A percentile compares a stretch with the other conserved stretches of the same genome.
Conservation (phyloP, 129 eudicot species). For the Arctium lappa region DNA sequence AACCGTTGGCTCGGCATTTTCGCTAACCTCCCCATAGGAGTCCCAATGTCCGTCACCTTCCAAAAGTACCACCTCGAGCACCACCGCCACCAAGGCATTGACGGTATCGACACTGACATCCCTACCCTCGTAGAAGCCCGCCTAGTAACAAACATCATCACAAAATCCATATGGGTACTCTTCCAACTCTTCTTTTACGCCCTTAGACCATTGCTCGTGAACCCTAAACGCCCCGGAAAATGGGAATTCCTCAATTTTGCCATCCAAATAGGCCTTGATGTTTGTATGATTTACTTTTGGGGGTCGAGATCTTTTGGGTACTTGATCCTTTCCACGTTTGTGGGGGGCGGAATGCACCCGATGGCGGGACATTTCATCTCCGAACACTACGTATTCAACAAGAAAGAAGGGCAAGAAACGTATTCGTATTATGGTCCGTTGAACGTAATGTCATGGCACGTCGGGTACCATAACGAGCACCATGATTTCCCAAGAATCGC, state of each 20-base stretch:
- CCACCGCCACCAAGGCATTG: slow-evolving; percentile 77
- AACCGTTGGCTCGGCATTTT: slow-evolving; percentile 84
- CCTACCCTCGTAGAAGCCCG: slow-evolving; percentile 63
- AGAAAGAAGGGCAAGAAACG: slow-evolving; percentile 57
- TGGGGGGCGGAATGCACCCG: slow-evolving; percentile 71
- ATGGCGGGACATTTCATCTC: slow-evolving; percentile 88
- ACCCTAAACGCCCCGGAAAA: slow-evolving; percentile 77
- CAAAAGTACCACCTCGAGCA: slow-evolving; percentile 89
- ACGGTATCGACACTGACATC: slow-evolving; percentile 73
- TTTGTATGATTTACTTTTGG: slow-evolving; percentile 48
- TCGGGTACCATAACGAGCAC: slow-evolving; percentile 90
- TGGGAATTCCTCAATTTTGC: slow-evolving; percentile 70
- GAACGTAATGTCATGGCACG: slow-evolving; percentile 74
- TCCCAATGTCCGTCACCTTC: slow-evolving; percentile 85
- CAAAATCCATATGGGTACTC: slow-evolving; percentile 69
- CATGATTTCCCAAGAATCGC: slow-evolving; percentile 87
- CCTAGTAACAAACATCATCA: slow-evolving; percentile 37
- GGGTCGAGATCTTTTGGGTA: slow-evolving; percentile 72
- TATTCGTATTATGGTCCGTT: slow-evolving; percentile 80
- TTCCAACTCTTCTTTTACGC: slow-evolving; percentile 81
- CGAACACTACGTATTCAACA: slow-evolving; percentile 70
- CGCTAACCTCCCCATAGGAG: slow-evolving; percentile 85
- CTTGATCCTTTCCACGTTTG: slow-evolving; percentile 69
- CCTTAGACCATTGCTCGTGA: slow-evolving; percentile 61
- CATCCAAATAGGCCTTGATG: slow-evolving; percentile 61